Base-by-base conservation (phyloP, 108 stramenopile genomes). In the Nitzschia sp. region DNA sequence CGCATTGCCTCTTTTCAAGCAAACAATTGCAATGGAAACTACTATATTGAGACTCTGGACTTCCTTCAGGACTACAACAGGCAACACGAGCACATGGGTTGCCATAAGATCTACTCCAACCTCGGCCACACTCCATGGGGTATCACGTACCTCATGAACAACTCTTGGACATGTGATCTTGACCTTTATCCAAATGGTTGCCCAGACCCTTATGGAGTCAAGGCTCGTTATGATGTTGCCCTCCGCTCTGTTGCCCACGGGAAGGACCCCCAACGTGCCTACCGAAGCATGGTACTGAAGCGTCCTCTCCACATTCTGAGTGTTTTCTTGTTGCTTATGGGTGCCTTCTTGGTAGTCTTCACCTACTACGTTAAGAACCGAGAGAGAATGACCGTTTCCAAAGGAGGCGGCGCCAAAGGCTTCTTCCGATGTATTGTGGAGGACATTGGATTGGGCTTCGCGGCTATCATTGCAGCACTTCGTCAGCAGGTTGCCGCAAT, bases 151-250 rank as follows among this genome's bases (percentile, higher is more conserved):
- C 44, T 76, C 26, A 25, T 81, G 53, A 29, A 19, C 53, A 73
- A 63, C 41, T 52, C 65, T 46, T 75, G 78, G 70, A 65, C 78
- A 19, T 85, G 84, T 59, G 79, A 80, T 67, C 24, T 79, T 0
- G 34, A 63, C 37, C 46, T 74, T 44, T 85, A 77, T 70, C 80
- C 78, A 51, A 57, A 80, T 43, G 65, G 65, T 40, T 85, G 84
- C 57, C 84, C 84, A 6, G 84, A 85, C 71, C 84, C 84, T 2
- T 73, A 73, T 51, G 73, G 76, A 10, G n/a, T 46, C n/a, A 76
- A 78, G 51, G 59, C 34, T 41, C 43, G 51, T 10, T 77, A 69
- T 12, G 41, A 53, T 22, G 44, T 38, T 38, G 72, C 68, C 14
- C 22, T 80, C 24, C 24, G 63, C 40, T 44, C 62, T 24, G 57